phyloP scores from a whole-genome alignment of 2,329 filamentous ascomycete genomes.

The Arthroderma sp. region DNA sequence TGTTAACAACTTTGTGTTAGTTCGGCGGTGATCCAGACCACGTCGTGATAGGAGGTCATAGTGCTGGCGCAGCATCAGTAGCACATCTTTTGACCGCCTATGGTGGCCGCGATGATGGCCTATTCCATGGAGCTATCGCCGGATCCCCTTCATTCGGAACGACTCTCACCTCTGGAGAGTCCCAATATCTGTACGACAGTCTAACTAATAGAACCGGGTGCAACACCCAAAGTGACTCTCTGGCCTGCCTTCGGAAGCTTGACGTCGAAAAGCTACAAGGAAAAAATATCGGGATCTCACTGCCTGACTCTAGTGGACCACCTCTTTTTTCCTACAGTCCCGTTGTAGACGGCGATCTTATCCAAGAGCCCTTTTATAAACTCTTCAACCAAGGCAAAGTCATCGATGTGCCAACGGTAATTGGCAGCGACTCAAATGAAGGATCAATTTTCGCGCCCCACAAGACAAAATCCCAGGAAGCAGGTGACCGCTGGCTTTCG shows the following conservation, averaged over 20 bases:
- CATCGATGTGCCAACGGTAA: slow-evolving; percentile 43
- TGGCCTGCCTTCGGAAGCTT: slow-evolving; percentile 40
- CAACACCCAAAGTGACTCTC: slow-evolving; percentile 22
- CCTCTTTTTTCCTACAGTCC: slow-evolving; percentile 43
- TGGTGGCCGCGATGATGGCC: slow-evolving; percentile 33
- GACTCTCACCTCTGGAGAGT: slow-evolving; percentile 38
- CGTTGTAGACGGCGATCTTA: slow-evolving; percentile 40
- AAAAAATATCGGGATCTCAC: slow-evolving; percentile 36
- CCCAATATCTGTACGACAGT: slow-evolving; percentile 42
- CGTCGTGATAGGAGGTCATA: slow-evolving; percentile 56
- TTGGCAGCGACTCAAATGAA: slow-evolving; percentile 52
- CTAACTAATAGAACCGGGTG: slow-evolving; percentile 41
- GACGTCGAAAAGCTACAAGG: slow-evolving; percentile 35
- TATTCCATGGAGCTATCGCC: slow-evolving; percentile 43
- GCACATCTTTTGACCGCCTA: slow-evolving; percentile 50
- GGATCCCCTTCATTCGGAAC: slow-evolving; percentile 44
- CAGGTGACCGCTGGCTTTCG: slow-evolving; percentile 46
- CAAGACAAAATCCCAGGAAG: slow-evolving; percentile 34
- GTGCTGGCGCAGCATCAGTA: slow-evolving; percentile 55
- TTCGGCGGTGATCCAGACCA: slow-evolving; percentile 60
- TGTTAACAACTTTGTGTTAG: slow-evolving; percentile 21
- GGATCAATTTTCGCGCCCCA: slow-evolving; percentile 50
- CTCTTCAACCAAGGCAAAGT: slow-evolving; percentile 40
- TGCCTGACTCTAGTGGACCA: slow-evolving; percentile 32
- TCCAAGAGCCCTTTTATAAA: slow-evolving; percentile 39